Evolutionary conservation across 805 yeast genomes (phyloP), one percentile per base, ranked within the genome.

Genomic region (Phaffomyces opuntiae): DNA sequence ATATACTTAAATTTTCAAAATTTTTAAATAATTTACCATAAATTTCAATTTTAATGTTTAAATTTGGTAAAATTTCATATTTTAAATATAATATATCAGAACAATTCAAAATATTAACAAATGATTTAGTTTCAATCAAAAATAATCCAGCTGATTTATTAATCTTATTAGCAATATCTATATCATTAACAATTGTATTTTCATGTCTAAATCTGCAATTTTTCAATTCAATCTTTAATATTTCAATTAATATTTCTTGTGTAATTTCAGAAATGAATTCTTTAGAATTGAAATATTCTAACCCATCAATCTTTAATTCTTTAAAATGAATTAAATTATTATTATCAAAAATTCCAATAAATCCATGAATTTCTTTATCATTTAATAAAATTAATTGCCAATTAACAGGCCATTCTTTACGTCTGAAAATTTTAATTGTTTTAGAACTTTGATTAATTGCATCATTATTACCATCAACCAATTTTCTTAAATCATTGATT

Each of bases 401-500:
- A 36, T 63, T 62, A 1, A 53, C 42, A 0, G 72, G 61, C 73
- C 72, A 67, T 33, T 53, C 59, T 7, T 46, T 64, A 54, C 54
- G 55, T 46, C 48, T 67, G 51, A 46, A 71, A 48, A 68, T 64
- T 46, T 66, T 62, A 33, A 36, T 24, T 21, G 27, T 13, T 21
- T 7, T 35, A 7, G 17, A 16, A 21, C 24, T 21, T 21, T 29
- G 31, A 29, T 29, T 29, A n/a, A 21, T n/a, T 33, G 26, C 13
- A 1, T 12, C 12, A 32, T 8, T 13, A 31, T 16, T 16, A 39
- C 42, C 7, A 44, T 45, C 19, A 3, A 37, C 12, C 13, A 57
- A 57, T 39, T 60, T 63, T 34, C 54, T 54, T 19, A 72, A 57
- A 56, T 81, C 89, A 21, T 67, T 68, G 3, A 70, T 68, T 3